Conservation (phyloP, 202 grass and related monocot species). For the Hordeum pubiflorum region DNA sequence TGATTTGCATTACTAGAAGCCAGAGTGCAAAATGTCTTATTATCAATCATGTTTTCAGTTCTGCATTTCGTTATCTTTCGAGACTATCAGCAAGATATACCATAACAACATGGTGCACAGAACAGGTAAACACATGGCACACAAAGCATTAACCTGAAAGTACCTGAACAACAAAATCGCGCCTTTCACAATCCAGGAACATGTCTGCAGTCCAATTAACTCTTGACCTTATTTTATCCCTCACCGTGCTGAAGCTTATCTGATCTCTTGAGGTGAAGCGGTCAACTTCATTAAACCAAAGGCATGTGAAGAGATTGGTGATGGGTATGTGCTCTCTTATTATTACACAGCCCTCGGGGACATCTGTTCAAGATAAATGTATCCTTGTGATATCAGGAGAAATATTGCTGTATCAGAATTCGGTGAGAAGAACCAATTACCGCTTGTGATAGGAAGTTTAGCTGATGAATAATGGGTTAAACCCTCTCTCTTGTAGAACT, state of each 20-base stretch:
- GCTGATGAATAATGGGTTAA: conserved; percentile 82
- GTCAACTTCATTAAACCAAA: conserved; percentile 99
- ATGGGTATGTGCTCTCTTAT: conserved; percentile 87
- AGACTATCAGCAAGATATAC: not conserved
- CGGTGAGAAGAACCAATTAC: conserved; percentile 26
- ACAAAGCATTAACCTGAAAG: not conserved
- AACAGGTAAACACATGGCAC: not conserved
- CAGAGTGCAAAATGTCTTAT: not conserved
- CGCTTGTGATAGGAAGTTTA: conserved; percentile 95
- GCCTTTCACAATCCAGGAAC: conserved; percentile 98
- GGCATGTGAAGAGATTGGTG: conserved; percentile 93
- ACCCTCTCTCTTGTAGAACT: conserved; percentile 95
- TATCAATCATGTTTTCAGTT: not conserved
- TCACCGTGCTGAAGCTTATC: conserved; percentile 94
- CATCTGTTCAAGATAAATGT: conserved; percentile 49
- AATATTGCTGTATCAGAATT: not conserved
- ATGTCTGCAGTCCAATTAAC: conserved; percentile 85
- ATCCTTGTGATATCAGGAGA: not conserved
- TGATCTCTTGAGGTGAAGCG: conserved; percentile 91
- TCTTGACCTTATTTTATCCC: conserved; percentile 75
- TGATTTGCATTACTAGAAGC: not conserved
- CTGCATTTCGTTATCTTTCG: not conserved
- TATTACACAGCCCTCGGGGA: conserved; percentile 97
- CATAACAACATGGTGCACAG: not conserved
- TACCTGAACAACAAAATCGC: conserved; percentile 99